These are phyloP conservation scores for Asterochloris erici DNA, from an alignment of 139 green algal species.

Conservation along the genomic window DNA sequence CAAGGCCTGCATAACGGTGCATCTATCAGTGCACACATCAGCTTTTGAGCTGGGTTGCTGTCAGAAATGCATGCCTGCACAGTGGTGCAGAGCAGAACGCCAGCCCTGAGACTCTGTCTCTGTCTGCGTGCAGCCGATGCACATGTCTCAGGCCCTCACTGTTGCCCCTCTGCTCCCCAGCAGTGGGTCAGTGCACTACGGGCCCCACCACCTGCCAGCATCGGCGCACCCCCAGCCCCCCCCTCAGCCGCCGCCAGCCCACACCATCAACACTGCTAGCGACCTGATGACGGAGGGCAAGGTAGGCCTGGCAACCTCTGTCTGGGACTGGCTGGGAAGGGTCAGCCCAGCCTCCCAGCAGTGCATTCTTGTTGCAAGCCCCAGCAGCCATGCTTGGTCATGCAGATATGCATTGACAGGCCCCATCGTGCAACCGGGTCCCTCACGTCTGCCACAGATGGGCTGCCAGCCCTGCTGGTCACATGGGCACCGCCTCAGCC, in stretches of 20 bases:
- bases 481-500: too few species aligned
- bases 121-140: not conserved
- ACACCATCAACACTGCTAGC: slow-evolving; percentile 17
- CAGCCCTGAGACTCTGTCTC: not conserved
- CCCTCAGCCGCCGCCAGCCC: slow-evolving; percentile 13
- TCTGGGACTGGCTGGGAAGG: too few species aligned
- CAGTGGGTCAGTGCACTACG: not conserved
- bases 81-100: not conserved
- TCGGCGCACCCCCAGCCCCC: not conserved
- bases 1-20: too few species aligned
- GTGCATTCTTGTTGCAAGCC: too few species aligned
- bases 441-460: too few species aligned
- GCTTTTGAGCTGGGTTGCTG: too few species aligned
- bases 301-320: not conserved
- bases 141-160: not conserved
- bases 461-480: too few species aligned
- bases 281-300: slow-evolving; percentile 18
- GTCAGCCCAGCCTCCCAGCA: too few species aligned
- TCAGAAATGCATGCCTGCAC: not conserved
- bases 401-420: too few species aligned
- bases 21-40: too few species aligned
- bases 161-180: not conserved
- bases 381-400: too few species aligned
- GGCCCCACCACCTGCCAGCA: not conserved
- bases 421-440: too few species aligned